phyloP scores from a whole-genome alignment of 805 yeast species.

The Hanseniaspora lindneri region DNA sequence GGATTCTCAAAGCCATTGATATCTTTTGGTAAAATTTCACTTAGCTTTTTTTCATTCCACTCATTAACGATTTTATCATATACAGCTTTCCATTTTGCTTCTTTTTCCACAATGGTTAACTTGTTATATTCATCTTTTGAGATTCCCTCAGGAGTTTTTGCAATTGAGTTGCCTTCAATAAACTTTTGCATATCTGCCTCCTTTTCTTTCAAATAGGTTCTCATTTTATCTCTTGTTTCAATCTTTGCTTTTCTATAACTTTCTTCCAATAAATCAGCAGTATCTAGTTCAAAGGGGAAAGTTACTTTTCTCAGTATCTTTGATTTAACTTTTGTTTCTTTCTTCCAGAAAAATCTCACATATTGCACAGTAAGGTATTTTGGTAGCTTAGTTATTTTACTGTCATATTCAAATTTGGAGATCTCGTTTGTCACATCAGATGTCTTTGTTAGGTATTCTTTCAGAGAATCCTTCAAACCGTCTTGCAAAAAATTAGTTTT shows the following conservation, averaged over 20 bases:
- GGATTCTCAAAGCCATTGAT: constrained; percentile 60
- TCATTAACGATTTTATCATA: constrained; percentile 38
- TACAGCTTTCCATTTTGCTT: constrained; percentile 34
- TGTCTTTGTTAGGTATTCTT: constrained; percentile 66
- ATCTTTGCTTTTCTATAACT: constrained; percentile 55
- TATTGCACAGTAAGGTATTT: constrained; percentile 80
- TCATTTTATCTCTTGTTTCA: constrained; percentile 62
- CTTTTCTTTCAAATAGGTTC: constrained; percentile 62
- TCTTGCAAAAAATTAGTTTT: constrained; percentile 78
- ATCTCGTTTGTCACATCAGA: constrained; percentile 58
- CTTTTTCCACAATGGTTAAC: constrained; percentile 45
- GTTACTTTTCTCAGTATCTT: constrained; percentile 88
- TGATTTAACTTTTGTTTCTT: constrained; percentile 79
- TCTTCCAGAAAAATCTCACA: constrained; percentile 92
- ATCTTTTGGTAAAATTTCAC: constrained; percentile 37
- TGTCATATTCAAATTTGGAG: constrained; percentile 52
- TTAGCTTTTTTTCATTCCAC: constrained; percentile 36
- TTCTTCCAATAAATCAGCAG: constrained; percentile 76
- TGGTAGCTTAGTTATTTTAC: constrained; percentile 64
- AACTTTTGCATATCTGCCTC: constrained; percentile 61
- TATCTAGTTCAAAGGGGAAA: constrained; percentile 86
- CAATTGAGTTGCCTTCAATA: constrained; percentile 28
- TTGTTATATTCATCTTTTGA: constrained; percentile 21
- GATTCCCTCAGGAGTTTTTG: constrained; percentile 19
- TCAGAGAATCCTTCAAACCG: constrained; percentile 64